Evolutionary conservation across 768 basidiomycete genomes (phyloP), one percentile per base, ranked within the genome.

Genomic region (Mycena crocata): DNA sequence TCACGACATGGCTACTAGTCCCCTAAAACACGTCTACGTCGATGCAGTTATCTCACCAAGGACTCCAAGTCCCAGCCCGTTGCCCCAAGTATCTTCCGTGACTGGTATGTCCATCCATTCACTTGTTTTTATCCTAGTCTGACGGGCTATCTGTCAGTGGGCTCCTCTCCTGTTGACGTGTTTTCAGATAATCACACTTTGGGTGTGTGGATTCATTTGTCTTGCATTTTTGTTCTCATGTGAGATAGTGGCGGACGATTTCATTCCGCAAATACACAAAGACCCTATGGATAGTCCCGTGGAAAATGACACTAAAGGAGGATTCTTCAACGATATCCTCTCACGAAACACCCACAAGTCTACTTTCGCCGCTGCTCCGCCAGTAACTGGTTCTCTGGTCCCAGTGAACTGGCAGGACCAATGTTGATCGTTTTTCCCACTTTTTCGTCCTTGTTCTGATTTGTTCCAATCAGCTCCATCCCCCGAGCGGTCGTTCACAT

Each of bases 1-100:
- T 31, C 55, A 58, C 49, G 66, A 67, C 44, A 58, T 59, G 66
- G 66, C 61, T 2, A 67, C 66, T 2, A 67, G 66, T 24, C 66
- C 66, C 19, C 2, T 40, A 2, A 62, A 46, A 14, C 40, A 31
- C 2, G 40, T 14, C 7, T 62, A 67, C 26, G 42, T 57, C 28
- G 50, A 67, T 50, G 61, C 44, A 15, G 66, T 24, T 13, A 26
- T 57, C 42, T n/a, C 21, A 1, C 44, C 61, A 4, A 62, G 32
- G 34, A 63, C 61, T 1, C 66, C 66, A 8, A 58, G n/a, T 44
- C 55, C 66, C 2, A 58, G n/a, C 35, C 55, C 66, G 3, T 37
- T 31, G 30, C 61, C 49, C 34, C 56, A 14, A 14, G 2, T 28
- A 8, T 45, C 56, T 5, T 67, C 66, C 17, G 24, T 55, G 6